Base-by-base conservation (phyloP, 2,329 filamentous ascomycete species). In the Aspergillus sp. region DNA sequence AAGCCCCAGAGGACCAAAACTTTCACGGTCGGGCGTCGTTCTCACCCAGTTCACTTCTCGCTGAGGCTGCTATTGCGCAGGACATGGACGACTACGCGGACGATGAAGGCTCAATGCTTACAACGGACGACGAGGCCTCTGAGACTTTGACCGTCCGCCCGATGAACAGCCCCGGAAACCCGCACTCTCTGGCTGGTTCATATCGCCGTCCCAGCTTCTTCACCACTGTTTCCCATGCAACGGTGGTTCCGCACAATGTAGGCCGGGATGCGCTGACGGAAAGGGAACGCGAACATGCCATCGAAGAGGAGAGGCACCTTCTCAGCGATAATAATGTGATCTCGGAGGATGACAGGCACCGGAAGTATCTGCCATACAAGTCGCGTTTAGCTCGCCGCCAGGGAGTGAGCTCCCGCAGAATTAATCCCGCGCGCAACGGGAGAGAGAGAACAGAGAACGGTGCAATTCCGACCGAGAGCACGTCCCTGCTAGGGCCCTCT, bases 191-290 rank as follows among this genome's bases (percentile, higher is more conserved):
- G 62, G 67, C 69, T 12, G 71, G 73, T 22, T 74, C 74, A 19
- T 94, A 91, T 61, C 76, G 82, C 34, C 74, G 86, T 28, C 84
- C 86, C 1, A 82, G 78, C 44, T 82, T 80, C 51, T 78, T 91
- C 17, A 83, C 75, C 38, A 82, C 80, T 8, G 79, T 80, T 15
- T 72, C 77, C 1, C 71, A 85, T 33, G 79, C 81, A 3, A 74
- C 80, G 4, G 69, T 93, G 37, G 72, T 84, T 15, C 75, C 76
- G 7, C 51, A 55, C 33, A 44, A 43, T 15, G 40, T 43, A 26
- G 65, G 67, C 8, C 58, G 64, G 36, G 64, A 64, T 22, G 60
- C 60, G 29, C 39, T 74, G 29, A 67, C 63, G 2, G 68, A 68
- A 41, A 62, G 64, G 41, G 75, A 79, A 42, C 62, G 67, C 15